phyloP scores from a whole-genome alignment of 805 yeast genomes.

The Lipomyces anomalus region DNA sequence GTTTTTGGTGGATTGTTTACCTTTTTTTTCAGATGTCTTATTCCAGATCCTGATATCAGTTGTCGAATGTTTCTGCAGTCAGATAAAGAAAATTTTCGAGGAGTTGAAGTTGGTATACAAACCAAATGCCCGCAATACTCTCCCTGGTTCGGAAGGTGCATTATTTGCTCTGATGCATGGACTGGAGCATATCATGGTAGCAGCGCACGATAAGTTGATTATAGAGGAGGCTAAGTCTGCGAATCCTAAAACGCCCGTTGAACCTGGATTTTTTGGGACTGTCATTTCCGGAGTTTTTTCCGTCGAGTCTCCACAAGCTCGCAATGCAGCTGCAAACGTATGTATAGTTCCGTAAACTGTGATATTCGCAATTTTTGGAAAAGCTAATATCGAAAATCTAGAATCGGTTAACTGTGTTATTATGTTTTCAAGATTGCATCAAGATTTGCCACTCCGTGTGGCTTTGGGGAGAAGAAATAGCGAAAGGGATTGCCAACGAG shows the following conservation, averaged over 20 bases:
- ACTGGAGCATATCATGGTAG: conserved; percentile 57
- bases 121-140: conserved; percentile 5
- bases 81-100: conserved; percentile 36
- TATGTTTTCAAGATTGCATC: conserved; percentile 58
- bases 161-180: conserved; percentile 47
- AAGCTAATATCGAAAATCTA: background rate
- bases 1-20: conserved; percentile 48
- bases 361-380: background rate
- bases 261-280: conserved; percentile 48
- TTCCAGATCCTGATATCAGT: conserved; percentile 52
- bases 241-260: conserved; percentile 28
- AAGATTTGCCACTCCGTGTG: conserved; percentile 57
- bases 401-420: conserved; percentile 51
- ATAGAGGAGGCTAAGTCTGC: conserved; percentile 21
- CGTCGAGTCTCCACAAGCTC: conserved; percentile 47
- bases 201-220: conserved; percentile 45
- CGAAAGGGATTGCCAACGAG: conserved; percentile 13
- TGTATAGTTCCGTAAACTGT: background rate
- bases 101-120: conserved; percentile 25
- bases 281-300: conserved; percentile 72
- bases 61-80: conserved; percentile 45
- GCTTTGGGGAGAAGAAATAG: conserved; percentile 54
- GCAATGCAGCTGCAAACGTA: conserved; percentile 44
- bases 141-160: conserved; percentile 32
- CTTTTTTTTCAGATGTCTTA: conserved; percentile 46